Percentiles rank a stretch among this genome's conserved stretches.
phyloP scores from a whole-genome alignment of 2,329 filamentous ascomycete genomes.

The Colletotrichum agaves region DNA sequence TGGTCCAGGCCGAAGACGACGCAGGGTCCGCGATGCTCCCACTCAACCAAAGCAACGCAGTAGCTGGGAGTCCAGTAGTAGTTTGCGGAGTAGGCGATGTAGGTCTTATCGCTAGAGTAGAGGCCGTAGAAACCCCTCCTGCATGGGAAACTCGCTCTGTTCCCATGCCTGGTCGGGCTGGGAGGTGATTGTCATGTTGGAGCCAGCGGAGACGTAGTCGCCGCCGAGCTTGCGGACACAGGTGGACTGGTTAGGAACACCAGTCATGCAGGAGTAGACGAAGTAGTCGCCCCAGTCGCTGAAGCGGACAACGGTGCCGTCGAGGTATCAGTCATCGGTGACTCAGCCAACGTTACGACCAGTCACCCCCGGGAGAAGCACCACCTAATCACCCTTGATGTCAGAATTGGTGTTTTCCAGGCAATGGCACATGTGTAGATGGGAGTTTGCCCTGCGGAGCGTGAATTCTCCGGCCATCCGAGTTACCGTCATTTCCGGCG shows the following conservation, averaged over 20 bases:
- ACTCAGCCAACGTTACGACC: slow-evolving; percentile 61
- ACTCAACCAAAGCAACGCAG: slow-evolving; percentile 63
- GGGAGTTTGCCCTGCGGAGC: slow-evolving; percentile 58
- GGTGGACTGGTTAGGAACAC: slow-evolving; percentile 49
- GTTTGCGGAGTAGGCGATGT: slow-evolving; percentile 64
- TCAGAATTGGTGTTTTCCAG: neutral
- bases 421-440: neutral
- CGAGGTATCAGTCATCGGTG: slow-evolving; percentile 62
- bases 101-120: slow-evolving; percentile 64
- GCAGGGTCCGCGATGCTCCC: slow-evolving; percentile 61
- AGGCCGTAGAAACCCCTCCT: slow-evolving; percentile 65
- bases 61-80: slow-evolving; percentile 68
- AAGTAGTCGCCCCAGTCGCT: slow-evolving; percentile 60
- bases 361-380: slow-evolving; percentile 61
- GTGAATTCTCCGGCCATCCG: slow-evolving; percentile 62
- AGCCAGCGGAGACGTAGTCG: slow-evolving; percentile 54
- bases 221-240: slow-evolving; percentile 53
- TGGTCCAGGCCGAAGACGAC: slow-evolving; percentile 58
- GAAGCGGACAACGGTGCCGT: slow-evolving; percentile 63
- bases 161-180: slow-evolving; percentile 64
- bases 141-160: slow-evolving; percentile 58
- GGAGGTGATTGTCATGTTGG: slow-evolving; percentile 59
- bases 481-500: slow-evolving; percentile 55
- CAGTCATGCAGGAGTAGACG: slow-evolving; percentile 63
- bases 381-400: slow-evolving; percentile 52